These are phyloP conservation scores for Pseudoperonospora humuli DNA, from an alignment of 352 stramenopile genomes.

Conservation along the genomic window DNA sequence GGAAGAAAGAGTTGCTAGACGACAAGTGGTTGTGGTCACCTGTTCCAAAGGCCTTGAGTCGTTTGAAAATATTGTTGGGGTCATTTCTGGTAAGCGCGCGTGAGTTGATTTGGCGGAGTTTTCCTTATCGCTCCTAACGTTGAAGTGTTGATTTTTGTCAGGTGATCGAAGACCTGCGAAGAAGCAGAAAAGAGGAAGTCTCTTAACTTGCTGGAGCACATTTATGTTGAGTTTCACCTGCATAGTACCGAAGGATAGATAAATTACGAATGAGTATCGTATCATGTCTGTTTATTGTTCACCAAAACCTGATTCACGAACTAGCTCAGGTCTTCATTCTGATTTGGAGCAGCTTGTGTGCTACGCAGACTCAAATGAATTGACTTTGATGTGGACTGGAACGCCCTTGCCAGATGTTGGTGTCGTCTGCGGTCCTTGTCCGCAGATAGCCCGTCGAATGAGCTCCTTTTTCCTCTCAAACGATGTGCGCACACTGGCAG, in stretches of 20 bases:
- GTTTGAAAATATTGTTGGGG: slow-evolving; percentile 26
- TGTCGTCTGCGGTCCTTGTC: slow-evolving; percentile 26
- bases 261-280: neutral
- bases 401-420: slow-evolving; percentile 7
- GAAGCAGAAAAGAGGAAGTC: neutral
- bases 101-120: neutral
- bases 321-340: neutral
- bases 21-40: slow-evolving; percentile 28
- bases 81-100: slow-evolving; percentile 30
- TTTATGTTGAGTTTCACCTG: slow-evolving; percentile 7
- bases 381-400: slow-evolving; percentile 14
- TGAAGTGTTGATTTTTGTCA: slow-evolving; percentile 5
- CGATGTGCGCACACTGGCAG: too few relatives aligned
- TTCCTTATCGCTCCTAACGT: neutral
- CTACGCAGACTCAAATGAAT: slow-evolving; percentile 21
- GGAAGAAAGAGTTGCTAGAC: slow-evolving; percentile 9
- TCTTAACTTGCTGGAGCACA: slow-evolving; percentile 3
- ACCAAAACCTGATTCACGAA: slow-evolving; percentile 13
- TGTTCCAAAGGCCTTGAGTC: slow-evolving; percentile 19
- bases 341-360: neutral
- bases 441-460: slow-evolving; percentile 76
- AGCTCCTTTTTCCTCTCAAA: slow-evolving; percentile 83
- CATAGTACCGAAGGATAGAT: slow-evolving; percentile 6
- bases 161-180: slow-evolving; percentile 34
- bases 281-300: slow-evolving; percentile 19